Conservation (phyloP, 352 stramenopile species). For the Pelagophyceae sp. region DNA sequence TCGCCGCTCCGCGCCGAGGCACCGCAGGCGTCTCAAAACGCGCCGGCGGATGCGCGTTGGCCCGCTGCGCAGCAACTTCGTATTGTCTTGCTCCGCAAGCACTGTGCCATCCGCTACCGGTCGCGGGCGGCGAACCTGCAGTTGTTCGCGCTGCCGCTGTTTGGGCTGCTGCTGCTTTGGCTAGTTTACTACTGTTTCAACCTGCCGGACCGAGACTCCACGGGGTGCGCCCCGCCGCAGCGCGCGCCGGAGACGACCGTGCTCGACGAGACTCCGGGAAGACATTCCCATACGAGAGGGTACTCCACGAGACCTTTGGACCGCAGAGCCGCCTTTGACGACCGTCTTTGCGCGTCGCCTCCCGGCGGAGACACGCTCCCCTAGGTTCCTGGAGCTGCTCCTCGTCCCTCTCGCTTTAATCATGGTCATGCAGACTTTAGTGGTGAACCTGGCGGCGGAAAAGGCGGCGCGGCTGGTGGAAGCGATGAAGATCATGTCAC, state of each 20-base stretch:
- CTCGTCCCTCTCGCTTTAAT: not conserved
- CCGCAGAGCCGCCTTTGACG: no score
- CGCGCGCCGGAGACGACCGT: no score
- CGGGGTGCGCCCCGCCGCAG: no score
- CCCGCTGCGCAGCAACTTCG: no score
- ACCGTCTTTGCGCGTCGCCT: no score
- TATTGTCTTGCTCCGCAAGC: not conserved
- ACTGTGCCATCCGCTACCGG: not conserved
- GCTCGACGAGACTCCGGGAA: no score
- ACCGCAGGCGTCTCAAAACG: no score
- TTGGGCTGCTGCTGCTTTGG: not conserved
- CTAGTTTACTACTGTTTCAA: not conserved
- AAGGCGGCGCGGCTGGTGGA: not conserved
- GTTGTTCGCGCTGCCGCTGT: not conserved
- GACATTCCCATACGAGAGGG: no score
- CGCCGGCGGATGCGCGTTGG: no score
- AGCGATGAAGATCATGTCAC: not conserved
- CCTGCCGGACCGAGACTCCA: not conserved
- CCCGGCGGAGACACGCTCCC: no score
- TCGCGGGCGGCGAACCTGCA: not conserved
- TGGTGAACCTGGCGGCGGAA: not conserved
- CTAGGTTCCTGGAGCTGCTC: not conserved
- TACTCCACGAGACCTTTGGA: no score
- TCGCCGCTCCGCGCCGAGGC: no score
- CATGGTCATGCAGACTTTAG: not conserved